Evolutionary conservation across 371 early-diverging fungal species (phyloP).

Genomic region (Fennellomyces sp.): DNA sequence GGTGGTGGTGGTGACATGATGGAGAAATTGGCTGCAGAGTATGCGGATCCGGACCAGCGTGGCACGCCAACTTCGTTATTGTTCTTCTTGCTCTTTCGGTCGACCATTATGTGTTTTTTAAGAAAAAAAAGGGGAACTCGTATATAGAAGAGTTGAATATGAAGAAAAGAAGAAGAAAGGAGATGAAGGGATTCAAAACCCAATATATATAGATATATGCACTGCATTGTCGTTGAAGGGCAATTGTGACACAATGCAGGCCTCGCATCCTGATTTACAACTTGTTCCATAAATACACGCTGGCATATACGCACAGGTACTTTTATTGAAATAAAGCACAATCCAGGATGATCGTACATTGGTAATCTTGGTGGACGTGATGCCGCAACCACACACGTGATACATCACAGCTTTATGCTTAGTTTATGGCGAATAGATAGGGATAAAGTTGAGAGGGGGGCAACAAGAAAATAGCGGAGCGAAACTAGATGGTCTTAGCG

Average conservation of each 20-base stretch:
- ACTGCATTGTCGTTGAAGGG: neutral
- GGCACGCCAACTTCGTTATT: conserved; percentile 8
- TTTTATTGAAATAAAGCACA: conserved; percentile 1
- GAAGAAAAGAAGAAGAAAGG: conserved; percentile 1
- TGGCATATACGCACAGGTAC: conserved; percentile 6
- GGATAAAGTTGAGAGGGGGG: too few relatives aligned
- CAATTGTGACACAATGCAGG: conserved; percentile 9
- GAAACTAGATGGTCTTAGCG: too few relatives aligned
- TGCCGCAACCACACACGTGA: too few relatives aligned
- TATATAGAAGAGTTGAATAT: neutral
- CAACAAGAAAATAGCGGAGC: too few relatives aligned
- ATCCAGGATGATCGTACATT: too few relatives aligned
- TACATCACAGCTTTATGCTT: too few relatives aligned
- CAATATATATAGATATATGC: neutral
- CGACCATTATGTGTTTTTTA: neutral
- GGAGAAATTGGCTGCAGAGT: conserved; percentile 11
- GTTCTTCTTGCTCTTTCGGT: conserved; percentile 16
- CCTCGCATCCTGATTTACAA: conserved; percentile 2
- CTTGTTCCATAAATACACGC: conserved; percentile 2
- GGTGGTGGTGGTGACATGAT: conserved; percentile 12
- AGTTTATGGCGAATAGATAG: too few relatives aligned
- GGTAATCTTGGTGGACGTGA: too few relatives aligned
- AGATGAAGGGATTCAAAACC: neutral
- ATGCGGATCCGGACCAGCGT: conserved; percentile 4
- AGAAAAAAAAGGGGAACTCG: neutral